Percentiles rank a stretch among this genome's conserved stretches.
phyloP scores from a whole-genome alignment of 176 grass and related monocot species.

The Calamus simplicifolius region DNA sequence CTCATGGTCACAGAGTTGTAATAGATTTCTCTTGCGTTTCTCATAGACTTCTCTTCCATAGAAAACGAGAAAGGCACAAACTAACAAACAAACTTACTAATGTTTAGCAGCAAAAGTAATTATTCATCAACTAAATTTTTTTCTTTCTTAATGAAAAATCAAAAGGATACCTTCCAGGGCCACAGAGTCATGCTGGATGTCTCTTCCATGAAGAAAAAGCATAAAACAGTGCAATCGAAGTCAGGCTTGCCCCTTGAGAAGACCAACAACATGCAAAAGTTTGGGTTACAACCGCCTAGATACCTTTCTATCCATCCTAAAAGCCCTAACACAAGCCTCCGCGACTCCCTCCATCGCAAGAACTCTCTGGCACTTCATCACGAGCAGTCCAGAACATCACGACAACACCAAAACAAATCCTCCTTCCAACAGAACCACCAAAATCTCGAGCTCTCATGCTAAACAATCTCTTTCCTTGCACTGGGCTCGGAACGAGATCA shows the following conservation, averaged over 20 bases:
- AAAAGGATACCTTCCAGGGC: too few species aligned
- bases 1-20: constrained; percentile 97
- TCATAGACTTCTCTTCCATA: constrained; percentile 81
- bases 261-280: constrained; percentile 48
- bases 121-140: too few species aligned
- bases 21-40: constrained; percentile 35
- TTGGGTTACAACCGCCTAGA: constrained; percentile 43
- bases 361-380: constrained; percentile 14
- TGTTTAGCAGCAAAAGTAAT: too few species aligned
- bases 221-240: constrained; percentile 30
- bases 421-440: constrained; percentile 4
- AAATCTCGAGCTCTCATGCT: not conserved
- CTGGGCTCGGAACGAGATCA: too few species aligned
- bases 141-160: too few species aligned
- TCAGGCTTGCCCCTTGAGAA: constrained; percentile 69
- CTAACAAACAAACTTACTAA: too few species aligned
- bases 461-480: too few species aligned
- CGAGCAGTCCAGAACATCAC: constrained; percentile 10
- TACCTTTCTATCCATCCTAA: constrained; percentile 22
- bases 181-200: too few species aligned
- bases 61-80: constrained; percentile 80
- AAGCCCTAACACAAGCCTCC: not conserved
- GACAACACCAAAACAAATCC: constrained; percentile 23
- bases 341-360: constrained; percentile 28
- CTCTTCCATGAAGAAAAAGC: too few species aligned